Conservation (phyloP, 73 alveolate genomes). For the Paramecium bursaria region DNA sequence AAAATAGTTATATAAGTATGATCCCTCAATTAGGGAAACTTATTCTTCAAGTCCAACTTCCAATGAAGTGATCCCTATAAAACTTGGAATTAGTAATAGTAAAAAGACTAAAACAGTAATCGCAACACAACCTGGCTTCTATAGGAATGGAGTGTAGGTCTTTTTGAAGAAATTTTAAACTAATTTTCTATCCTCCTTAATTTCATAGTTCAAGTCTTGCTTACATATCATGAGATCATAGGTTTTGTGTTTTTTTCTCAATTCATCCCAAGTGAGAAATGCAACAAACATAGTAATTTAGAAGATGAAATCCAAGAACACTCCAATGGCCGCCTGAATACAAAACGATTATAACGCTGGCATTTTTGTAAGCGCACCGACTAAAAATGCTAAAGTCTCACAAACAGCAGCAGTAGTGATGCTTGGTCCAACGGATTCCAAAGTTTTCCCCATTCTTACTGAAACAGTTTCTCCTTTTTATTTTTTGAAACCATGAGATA, state of each 20-base stretch:
- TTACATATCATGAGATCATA: constrained; percentile 86
- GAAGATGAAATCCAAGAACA: constrained; percentile 85
- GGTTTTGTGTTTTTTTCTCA: constrained; percentile 83
- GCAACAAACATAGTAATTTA: constrained; percentile 91
- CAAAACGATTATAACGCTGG: constrained; percentile 94
- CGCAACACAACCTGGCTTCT: constrained; percentile 71
- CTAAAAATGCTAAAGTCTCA: constrained; percentile 92
- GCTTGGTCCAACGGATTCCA: constrained; percentile 92
- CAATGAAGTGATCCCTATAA: constrained; percentile 73
- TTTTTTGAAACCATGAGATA: constrained; percentile 77
- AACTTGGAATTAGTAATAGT: constrained; percentile 71
- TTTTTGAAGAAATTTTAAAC: constrained; percentile 78
- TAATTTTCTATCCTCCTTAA: constrained; percentile 76
- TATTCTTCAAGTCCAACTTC: constrained; percentile 89
- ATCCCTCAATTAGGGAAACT: constrained; percentile 82
- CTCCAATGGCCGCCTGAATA: constrained; percentile 92
- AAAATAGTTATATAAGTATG: constrained; percentile 88
- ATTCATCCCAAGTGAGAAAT: constrained; percentile 86
- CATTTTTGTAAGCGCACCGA: constrained; percentile 90
- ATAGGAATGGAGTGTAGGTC: constrained; percentile 78
- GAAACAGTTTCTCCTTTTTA: constrained; percentile 79
- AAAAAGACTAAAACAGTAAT: constrained; percentile 68
- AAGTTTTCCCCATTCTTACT: constrained; percentile 80
- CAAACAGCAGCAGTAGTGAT: constrained; percentile 95
- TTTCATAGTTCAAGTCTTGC: constrained; percentile 70